Evolutionary conservation across 768 basidiomycete genomes (phyloP), one percentile per base, ranked within the genome.

Genomic region (Chalciporus sphaerocephalus): DNA sequence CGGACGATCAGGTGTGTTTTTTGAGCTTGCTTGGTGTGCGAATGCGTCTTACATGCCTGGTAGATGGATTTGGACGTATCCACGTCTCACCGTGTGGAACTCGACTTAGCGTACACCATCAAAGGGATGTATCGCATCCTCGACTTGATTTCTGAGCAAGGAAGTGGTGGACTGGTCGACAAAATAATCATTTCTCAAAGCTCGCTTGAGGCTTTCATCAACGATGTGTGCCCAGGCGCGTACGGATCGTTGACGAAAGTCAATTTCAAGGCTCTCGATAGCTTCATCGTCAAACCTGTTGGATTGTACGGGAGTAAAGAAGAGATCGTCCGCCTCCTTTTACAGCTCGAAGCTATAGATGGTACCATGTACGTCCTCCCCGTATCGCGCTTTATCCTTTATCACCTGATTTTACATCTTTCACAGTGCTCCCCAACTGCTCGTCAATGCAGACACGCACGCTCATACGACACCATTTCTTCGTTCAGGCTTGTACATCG

Each of bases 161-260:
- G 72, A 1, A 77, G 70, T 27, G 71, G 74, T 4, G 77, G 79
- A 1, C 66, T 80, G 80, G 81, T 81, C 30, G 79, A 81, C 52
- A 83, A 84, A 54, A 73, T 83, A 24, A 75, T 83, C 57, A 83
- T 84, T 24, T 66, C 69, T 2, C 78, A 80, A 56, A 62, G 69
- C 2, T 74, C 77, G 3, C 61, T 83, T 10, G 62, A 66, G 47
- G 50, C 63, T 2, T 73, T 82, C 40, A 70, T 79, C 53, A 76
- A 81, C 41, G 56, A 55, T 15, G 39, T 81, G 6, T 67, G 55
- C 30, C 78, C 81, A 0, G 73, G 76, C 1, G 73, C 82, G 6
- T 83, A 80, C 52, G 49, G 53, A 2, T 76, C 78, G 0, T 64
- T 81, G 40, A 80, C 76, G 2, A 76, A 70, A 48, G 76, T 83